Evolutionary conservation across 768 basidiomycete genomes (phyloP).

Genomic region (Steccherinum ochraceum): DNA sequence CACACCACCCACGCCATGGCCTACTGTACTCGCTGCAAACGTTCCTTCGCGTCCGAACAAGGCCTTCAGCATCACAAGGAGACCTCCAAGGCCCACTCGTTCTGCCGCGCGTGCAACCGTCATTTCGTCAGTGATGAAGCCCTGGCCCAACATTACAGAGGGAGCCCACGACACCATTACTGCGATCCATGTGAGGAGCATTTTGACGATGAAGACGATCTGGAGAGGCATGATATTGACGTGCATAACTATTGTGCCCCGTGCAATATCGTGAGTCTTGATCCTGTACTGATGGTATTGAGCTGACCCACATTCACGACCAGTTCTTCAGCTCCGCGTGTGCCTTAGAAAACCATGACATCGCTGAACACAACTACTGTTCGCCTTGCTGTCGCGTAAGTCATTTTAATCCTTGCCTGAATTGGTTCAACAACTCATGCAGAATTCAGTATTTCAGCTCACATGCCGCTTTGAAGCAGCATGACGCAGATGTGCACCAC

Average conservation of each 20-base stretch:
- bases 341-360: no score
- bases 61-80: conserved; percentile 22
- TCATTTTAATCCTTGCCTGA: conserved; percentile 35
- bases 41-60: conserved; percentile 13
- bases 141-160: conserved; percentile 46
- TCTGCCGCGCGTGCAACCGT: conserved; percentile 37
- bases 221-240: conserved; percentile 34
- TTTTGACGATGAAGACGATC: conserved; percentile 27
- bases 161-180: conserved; percentile 42
- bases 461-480: no score
- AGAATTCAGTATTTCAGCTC: no score
- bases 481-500: conserved; percentile 23
- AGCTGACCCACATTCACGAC: no score
- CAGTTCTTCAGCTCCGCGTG: no score
- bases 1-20: no score
- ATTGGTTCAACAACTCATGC: no score
- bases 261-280: no score
- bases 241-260: conserved; percentile 45
- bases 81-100: conserved; percentile 30
- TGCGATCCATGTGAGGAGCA: conserved; percentile 46
- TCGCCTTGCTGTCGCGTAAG: conserved; percentile 5
- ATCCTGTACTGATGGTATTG: no score
- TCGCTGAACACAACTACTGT: no score
- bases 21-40: conserved; percentile 22
- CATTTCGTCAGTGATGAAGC: conserved; percentile 36